A percentile compares a stretch with the other conserved stretches of the same genome.
These are phyloP conservation scores for Elongisporangium prolatum DNA, from an alignment of 352 stramenopile species.

Conservation along the genomic window DNA sequence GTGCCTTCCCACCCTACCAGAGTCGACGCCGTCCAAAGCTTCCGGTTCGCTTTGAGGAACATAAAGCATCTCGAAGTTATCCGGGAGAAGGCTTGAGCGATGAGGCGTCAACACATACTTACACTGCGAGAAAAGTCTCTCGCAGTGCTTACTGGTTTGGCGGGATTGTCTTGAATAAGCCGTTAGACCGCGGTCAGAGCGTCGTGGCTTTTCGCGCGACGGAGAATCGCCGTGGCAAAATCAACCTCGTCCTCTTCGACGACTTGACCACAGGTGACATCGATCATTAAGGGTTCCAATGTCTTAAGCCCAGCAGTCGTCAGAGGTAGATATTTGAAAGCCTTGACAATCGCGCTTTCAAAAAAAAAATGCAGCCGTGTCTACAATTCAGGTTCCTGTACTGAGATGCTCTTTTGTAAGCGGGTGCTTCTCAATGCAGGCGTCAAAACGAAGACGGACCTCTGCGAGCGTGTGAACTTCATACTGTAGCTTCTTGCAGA, in stretches of 20 bases:
- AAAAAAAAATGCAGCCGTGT: conserved; percentile 4
- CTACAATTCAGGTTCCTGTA: conserved; percentile 5
- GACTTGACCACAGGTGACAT: neutral
- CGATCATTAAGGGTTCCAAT: too few relatives aligned
- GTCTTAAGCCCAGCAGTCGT: conserved; percentile 1
- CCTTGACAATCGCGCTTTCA: conserved; percentile 1
- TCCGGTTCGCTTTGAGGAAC: too few relatives aligned
- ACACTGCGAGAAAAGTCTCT: conserved; percentile 6
- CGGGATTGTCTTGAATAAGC: conserved; percentile 5
- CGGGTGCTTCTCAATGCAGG: conserved; percentile 8
- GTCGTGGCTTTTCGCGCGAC: too few relatives aligned
- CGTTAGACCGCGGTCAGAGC: neutral
- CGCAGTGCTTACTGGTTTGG: conserved; percentile 7
- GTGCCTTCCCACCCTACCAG: too few relatives aligned
- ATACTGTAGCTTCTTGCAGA: conserved; percentile 6
- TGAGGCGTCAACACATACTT: too few relatives aligned
- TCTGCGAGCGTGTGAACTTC: conserved; percentile 4
- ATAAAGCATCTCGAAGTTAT: too few relatives aligned
- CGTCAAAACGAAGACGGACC: conserved; percentile 13
- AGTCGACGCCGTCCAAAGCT: too few relatives aligned
- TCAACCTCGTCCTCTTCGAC: conserved; percentile 3
- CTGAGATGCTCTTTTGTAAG: conserved; percentile 7
- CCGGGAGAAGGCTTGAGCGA: too few relatives aligned
- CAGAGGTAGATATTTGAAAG: conserved; percentile 1
- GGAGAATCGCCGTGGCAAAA: too few relatives aligned